Evolutionary conservation across 106 monocot species (phyloP), one percentile per base, ranked within the genome.

Genomic region (Platanthera guangdongensis): DNA sequence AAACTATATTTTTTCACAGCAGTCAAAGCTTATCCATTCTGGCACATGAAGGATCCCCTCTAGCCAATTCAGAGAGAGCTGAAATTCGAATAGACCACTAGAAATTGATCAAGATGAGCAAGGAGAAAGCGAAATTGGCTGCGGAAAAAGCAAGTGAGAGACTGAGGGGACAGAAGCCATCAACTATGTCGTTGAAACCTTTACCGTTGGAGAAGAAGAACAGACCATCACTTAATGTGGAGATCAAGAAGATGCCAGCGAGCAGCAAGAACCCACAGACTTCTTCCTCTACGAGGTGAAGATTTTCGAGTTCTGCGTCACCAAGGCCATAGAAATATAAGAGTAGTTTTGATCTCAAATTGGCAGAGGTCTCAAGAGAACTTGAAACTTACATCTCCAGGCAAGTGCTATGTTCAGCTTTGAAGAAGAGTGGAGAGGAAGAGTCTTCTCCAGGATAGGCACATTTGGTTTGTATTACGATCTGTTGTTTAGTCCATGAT

Each of bases 31-130:
- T n/a, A n/a, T n/a, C n/a, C n/a, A n/a, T n/a, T n/a, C n/a, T n/a
- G n/a, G n/a, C n/a, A n/a, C n/a, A n/a, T n/a, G n/a, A n/a, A n/a
- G n/a, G n/a, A n/a, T n/a, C n/a, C n/a, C n/a, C n/a, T n/a, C n/a
- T n/a, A n/a, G n/a, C n/a, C n/a, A n/a, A n/a, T n/a, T n/a, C n/a
- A n/a, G n/a, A n/a, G n/a, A n/a, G n/a, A n/a, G n/a, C n/a, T n/a
- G n/a, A n/a, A n/a, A n/a, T n/a, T n/a, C 75, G 75, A 50, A 90
- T 99, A 13, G 80, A 99, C 76, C 94, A 89, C 13, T 90, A 89
- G 97, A 99, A 81, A 51, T 67, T 99, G 51, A 83, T 93, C 7
- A 94, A 80, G 75, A 94, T 94, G 89, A 99, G 97, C 77, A 88
- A 89, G 78, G 94, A 99, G 85, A 99, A 84, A 55, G 91, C 91